Percentiles rank a stretch among this genome's conserved stretches.
These are phyloP conservation scores for Xylaria multiplex DNA, from an alignment of 2,329 filamentous ascomycete genomes.

Conservation along the genomic window DNA sequence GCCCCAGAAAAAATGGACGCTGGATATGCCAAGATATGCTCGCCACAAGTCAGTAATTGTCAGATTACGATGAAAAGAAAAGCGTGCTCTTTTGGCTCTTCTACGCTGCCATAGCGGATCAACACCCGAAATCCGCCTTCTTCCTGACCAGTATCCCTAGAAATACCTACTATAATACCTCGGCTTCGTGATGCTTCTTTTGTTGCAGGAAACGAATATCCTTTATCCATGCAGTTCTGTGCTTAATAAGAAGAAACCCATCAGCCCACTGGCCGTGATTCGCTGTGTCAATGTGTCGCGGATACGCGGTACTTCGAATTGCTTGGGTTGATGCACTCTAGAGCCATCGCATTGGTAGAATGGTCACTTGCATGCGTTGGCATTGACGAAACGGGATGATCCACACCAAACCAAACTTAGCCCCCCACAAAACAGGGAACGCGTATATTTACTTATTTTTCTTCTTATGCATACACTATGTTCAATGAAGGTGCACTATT, in stretches of 20 bases:
- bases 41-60: conserved; percentile 22
- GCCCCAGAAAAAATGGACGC: neutral
- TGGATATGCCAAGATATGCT: conserved; percentile 17
- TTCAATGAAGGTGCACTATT: neutral
- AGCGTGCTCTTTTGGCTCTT: conserved; percentile 1
- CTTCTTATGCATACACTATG: conserved; percentile 19
- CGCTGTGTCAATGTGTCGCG: conserved; percentile 19
- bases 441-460: conserved; percentile 31
- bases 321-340: conserved; percentile 20
- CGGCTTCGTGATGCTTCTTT: conserved; percentile 8
- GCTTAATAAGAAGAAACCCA: conserved; percentile 13
- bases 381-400: conserved; percentile 39
- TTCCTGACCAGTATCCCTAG: neutral
- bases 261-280: conserved; percentile 30
- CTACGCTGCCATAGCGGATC: neutral
- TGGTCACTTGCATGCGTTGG: conserved; percentile 35
- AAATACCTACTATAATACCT: neutral
- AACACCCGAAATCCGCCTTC: neutral
- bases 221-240: neutral
- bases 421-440: conserved; percentile 22
- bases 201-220: conserved; percentile 6
- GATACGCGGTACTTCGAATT: conserved; percentile 30
- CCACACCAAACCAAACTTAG: conserved; percentile 18
- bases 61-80: conserved; percentile 24
- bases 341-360: conserved; percentile 33